Base-by-base conservation (phyloP, 139 green algal genomes). In the Chlamydomonas schloesseri region DNA sequence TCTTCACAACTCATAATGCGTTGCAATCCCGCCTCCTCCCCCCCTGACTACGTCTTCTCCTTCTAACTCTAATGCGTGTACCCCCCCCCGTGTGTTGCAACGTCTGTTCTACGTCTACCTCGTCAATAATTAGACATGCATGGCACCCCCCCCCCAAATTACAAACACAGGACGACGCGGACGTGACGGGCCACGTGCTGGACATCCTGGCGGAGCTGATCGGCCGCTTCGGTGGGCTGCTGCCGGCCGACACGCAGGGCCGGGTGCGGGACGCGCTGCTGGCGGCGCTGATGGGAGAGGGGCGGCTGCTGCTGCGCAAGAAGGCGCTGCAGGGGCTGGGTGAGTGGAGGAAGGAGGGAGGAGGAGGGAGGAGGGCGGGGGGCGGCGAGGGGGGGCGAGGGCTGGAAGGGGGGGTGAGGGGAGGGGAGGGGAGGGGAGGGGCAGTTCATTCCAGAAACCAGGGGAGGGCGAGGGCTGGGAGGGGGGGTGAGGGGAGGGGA, bases 161-260 rank as follows among this genome's bases (percentile, higher is more conserved):
- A n/a, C n/a, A n/a, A n/a, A n/a, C n/a, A 37, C 85, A 92, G 88
- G 88, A 92, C 64, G 89, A 80, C 86, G 77, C 33, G 57, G 89
- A 92, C 29, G 77, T 93, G 13, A 53, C 89, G n/a, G 74, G 62
- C 47, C 89, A 94, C 46, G 92, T 92, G 82, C 82, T 98, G 76
- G 96, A 98, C 83, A 92, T 98, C 73, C 90, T 96, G 75, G 78
- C 82, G n/a, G 95, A 96, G 20, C 73, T 97, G 29, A 47, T 96
- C 15, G 55, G 60, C 13, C 90, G 89, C 34, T 96, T 96, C 89
- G 96, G 96, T 8, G 71, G 60, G 31, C 60, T 95, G 29, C 81
- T 98, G 72, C 77, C 50, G 17, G 68, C 71, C 5, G 87, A 94
- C 71, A 8, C 8, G 42, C 91, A 91, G 24, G 72, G 67, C 9